Conservation (phyloP, 352 stramenopile genomes). For the Globisporangium polare region DNA sequence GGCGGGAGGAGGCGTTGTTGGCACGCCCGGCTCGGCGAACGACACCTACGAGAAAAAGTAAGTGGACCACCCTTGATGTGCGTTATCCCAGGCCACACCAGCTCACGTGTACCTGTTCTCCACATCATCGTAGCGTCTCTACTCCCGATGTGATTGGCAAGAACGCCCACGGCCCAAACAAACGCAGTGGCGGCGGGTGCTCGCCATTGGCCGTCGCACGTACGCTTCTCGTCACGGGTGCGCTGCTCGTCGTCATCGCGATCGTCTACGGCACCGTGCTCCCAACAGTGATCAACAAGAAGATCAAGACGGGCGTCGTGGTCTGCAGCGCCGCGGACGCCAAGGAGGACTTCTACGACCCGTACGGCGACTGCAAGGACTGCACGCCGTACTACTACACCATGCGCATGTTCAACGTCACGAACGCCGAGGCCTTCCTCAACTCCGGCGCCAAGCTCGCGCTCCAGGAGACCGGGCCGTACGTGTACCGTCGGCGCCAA, state of each 20-base stretch:
- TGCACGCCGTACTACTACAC: conserved; percentile 50
- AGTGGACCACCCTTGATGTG: background rate
- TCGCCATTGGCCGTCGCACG: conserved; percentile 21
- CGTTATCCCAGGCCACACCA: background rate
- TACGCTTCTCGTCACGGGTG: conserved; percentile 27
- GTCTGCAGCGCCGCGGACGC: conserved; percentile 24
- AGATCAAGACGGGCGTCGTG: conserved; percentile 35
- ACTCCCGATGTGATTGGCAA: background rate
- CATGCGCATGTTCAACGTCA: conserved; percentile 30
- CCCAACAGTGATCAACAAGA: conserved; percentile 29
- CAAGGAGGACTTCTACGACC: conserved; percentile 36
- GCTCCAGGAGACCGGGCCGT: conserved; percentile 22
- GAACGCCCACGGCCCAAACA: background rate
- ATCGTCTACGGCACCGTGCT: conserved; percentile 37
- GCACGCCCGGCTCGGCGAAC: conserved; percentile 3
- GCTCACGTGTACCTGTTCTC: background rate
- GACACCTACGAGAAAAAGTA: conserved; percentile 10
- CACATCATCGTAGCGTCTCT: background rate
- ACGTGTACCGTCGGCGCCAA: conserved; percentile 32
- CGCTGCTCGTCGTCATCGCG: conserved; percentile 25
- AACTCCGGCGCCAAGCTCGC: conserved; percentile 17
- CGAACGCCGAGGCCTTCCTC: conserved; percentile 28
- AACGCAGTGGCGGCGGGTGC: conserved; percentile 13
- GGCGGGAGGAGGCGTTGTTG: background rate
- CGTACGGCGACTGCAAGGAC: conserved; percentile 50